phyloP scores from a whole-genome alignment of 257 asterid genomes.

The Pogostemon cablin region DNA sequence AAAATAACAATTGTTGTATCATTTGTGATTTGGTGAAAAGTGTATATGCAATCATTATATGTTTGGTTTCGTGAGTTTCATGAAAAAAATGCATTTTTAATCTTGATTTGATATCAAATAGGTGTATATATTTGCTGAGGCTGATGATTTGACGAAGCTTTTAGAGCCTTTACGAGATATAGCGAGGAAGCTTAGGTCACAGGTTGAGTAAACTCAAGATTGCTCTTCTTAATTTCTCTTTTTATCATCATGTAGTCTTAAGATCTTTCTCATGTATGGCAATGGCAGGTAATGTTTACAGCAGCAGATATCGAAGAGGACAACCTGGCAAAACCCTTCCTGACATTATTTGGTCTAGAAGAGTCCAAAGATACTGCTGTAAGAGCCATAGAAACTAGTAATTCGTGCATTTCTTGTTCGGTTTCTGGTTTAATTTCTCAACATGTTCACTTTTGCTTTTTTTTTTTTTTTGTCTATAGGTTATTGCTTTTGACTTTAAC shows the following conservation, averaged over 20 bases:
- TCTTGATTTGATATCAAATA: slow-evolving; percentile 38
- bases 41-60: background rate
- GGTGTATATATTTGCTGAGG: slow-evolving; percentile 85
- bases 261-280: slow-evolving; percentile 14
- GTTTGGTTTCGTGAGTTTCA: background rate
- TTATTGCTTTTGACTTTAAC: slow-evolving; percentile 72
- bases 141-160: slow-evolving; percentile 59
- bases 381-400: slow-evolving; percentile 27
- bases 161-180: slow-evolving; percentile 61
- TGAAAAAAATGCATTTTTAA: background rate
- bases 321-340: slow-evolving; percentile 90
- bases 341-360: slow-evolving; percentile 87
- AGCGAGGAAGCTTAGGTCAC: slow-evolving; percentile 75
- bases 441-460: slow-evolving; percentile 1
- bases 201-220: slow-evolving; percentile 51
- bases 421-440: slow-evolving; percentile 34
- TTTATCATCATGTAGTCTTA: slow-evolving; percentile 20
- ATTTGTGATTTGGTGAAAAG: too few relatives aligned
- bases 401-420: slow-evolving; percentile 22
- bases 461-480: slow-evolving; percentile 41
- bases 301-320: slow-evolving; percentile 75
- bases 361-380: slow-evolving; percentile 66
- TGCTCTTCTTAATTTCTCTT: slow-evolving; percentile 15
- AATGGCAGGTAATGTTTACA: slow-evolving; percentile 74
- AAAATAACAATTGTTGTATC: background rate